Percentiles rank a stretch among this genome's conserved stretches.
phyloP scores from a whole-genome alignment of 2,329 filamentous ascomycete species.

The Myrmaecium sp. region DNA sequence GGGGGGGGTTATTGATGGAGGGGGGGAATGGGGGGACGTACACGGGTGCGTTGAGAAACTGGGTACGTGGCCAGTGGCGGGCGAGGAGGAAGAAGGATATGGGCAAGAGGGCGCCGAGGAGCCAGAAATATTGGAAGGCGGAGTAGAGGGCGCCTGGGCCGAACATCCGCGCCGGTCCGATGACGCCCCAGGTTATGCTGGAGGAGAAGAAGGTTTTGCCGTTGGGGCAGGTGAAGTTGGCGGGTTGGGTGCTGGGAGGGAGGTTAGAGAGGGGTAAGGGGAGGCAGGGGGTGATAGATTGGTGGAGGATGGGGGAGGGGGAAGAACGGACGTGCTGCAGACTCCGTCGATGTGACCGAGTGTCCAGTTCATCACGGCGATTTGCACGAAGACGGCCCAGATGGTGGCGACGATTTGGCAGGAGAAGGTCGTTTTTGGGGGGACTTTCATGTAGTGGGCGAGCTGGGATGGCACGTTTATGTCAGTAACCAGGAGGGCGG shows the following conservation, averaged over 20 bases:
- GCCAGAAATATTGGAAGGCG: conserved; percentile 52
- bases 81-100: conserved; percentile 45
- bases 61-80: conserved; percentile 42
- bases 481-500: too few relatives aligned
- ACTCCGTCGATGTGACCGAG: conserved; percentile 42
- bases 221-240: conserved; percentile 38
- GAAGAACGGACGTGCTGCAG: conserved; percentile 38
- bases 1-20: background rate
- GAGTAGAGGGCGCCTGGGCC: conserved; percentile 44
- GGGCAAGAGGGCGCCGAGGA: conserved; percentile 46
- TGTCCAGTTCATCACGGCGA: conserved; percentile 44
- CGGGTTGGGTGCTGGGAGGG: conserved; percentile 6
- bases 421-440: conserved; percentile 49
- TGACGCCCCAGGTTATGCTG: conserved; percentile 45
- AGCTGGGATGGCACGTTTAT: too few relatives aligned
- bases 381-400: conserved; percentile 49
- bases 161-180: conserved; percentile 56
- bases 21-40: conserved; percentile 42
- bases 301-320: conserved; percentile 4
- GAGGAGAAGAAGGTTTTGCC: conserved; percentile 49
- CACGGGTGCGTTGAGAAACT: conserved; percentile 51
- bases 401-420: conserved; percentile 49
- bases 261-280: conserved; percentile 3
- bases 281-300: conserved; percentile 10
- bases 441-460: conserved; percentile 37